phyloP scores from a whole-genome alignment of 2,329 filamentous ascomycete genomes.

The Arthrinium puccinioides region DNA sequence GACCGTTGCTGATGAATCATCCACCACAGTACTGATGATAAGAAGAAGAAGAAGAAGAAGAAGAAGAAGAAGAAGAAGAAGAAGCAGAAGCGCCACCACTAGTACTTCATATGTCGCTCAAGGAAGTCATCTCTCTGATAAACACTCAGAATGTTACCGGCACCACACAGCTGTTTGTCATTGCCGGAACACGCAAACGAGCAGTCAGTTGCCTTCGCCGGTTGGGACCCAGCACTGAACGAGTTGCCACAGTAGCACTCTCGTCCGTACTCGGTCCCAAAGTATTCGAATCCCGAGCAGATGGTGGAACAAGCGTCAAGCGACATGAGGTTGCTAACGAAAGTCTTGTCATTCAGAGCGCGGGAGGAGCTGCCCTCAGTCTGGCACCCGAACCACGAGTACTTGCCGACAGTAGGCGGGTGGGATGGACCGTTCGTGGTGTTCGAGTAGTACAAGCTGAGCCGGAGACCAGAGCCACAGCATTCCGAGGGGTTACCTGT shows the following conservation, averaged over 20 bases:
- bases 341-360: slow-evolving; percentile 19
- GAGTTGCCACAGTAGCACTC: slow-evolving; percentile 30
- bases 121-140: too few relatives aligned
- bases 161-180: slow-evolving; percentile 21
- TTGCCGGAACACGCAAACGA: slow-evolving; percentile 5
- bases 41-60: too few relatives aligned
- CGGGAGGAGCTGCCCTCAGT: slow-evolving; percentile 24
- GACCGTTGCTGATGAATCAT: too few relatives aligned
- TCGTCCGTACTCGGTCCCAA: slow-evolving; percentile 25
- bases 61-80: too few relatives aligned
- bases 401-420: slow-evolving; percentile 9
- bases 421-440: slow-evolving; percentile 4
- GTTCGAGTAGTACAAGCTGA: slow-evolving; percentile 16
- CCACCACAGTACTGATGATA: too few relatives aligned
- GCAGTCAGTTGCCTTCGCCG: neutral
- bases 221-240: slow-evolving; percentile 17
- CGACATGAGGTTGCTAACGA: slow-evolving; percentile 22
- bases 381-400: slow-evolving; percentile 27
- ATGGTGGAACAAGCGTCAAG: slow-evolving; percentile 22
- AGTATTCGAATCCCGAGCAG: slow-evolving; percentile 24
- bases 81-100: too few relatives aligned
- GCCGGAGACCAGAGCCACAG: slow-evolving; percentile 17
- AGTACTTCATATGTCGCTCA: too few relatives aligned
- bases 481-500: slow-evolving; percentile 15
- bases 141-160: slow-evolving; percentile 20